Base-by-base conservation (phyloP, 768 basidiomycete species). In the Leccinum aurantiacum region DNA sequence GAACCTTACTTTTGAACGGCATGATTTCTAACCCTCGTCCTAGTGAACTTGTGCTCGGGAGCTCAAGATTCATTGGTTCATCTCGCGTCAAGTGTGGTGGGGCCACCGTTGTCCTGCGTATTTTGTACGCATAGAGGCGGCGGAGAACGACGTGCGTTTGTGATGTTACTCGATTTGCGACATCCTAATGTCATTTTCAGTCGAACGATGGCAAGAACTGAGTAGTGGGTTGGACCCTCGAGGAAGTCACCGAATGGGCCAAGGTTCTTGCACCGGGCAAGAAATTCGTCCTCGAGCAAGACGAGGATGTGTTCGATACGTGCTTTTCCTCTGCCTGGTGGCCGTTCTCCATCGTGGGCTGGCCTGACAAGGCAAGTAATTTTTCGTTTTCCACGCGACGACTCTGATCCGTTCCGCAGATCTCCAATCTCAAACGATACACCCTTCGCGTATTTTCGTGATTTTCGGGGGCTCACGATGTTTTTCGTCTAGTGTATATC, bases 241-340 rank as follows among this genome's bases (percentile, higher is more conserved):
- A 89, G 63, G 86, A 97, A 75, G 97, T 93, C 4, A 86, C 82
- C 4, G 81, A 85, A 63, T 85, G 88, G 13, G 94, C 91, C 7
- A 84, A 84, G 64, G 78, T 77, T 35, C 73, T 95, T 49, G 91
- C 92, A 3, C 80, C 77, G 22, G 88, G 86, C 56, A 86, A 76
- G 53, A 77, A 77, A 57, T 98, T 92, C 73, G 84, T 79, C 1
- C 79, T 99, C 11, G 86, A 89, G 68, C 96, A 98, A 72, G 97
- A 98, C 67, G 92, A 92, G 60, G 97, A 99, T 71, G 96, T 99
- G 2, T 82, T 99, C 15, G 95, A 99, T 76, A 98, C 97, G 0
- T 99, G 97, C 95, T 99, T 98, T 77, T 98, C 95, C 0, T 97
- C 95, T 50, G 97, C 87, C 48, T 98, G 0, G 7, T 98, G 97